Conservation (phyloP, 129 eudicot species). For the Artemisia tridentata region DNA sequence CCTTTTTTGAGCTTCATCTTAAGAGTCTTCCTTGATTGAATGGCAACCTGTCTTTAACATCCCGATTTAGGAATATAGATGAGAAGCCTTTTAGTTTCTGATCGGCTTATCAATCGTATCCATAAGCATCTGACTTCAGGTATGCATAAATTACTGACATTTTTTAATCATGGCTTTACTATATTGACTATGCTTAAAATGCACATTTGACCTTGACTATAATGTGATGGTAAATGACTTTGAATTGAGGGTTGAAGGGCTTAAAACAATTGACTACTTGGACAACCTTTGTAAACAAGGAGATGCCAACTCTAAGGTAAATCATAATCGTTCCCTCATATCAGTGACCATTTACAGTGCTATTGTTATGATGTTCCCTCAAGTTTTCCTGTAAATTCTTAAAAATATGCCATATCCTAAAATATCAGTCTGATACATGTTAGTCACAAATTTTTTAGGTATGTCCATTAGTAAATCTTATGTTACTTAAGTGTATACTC, state of each 20-base stretch:
- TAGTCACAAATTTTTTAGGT: conserved; percentile 43
- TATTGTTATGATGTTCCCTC: too few species aligned
- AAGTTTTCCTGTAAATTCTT: too few species aligned
- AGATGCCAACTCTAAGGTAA: neutral
- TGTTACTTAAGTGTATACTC: conserved; percentile 58
- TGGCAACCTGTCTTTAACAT: conserved; percentile 62
- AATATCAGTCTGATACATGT: neutral
- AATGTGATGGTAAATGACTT: conserved; percentile 30
- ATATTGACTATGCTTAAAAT: neutral
- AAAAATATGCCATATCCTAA: conserved; percentile 12
- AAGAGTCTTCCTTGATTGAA: conserved; percentile 61
- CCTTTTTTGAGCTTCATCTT: conserved; percentile 75
- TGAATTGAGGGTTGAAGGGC: conserved; percentile 92
- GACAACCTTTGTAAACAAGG: conserved; percentile 64
- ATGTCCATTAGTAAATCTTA: conserved; percentile 69
- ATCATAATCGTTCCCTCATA: too few species aligned
- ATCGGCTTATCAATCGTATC: conserved; percentile 50
- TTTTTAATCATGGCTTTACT: neutral
- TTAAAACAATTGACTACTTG: conserved; percentile 85
- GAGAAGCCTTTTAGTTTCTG: conserved; percentile 51
- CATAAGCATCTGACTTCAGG: conserved; percentile 89
- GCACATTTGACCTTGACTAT: conserved; percentile 5
- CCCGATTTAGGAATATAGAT: conserved; percentile 75
- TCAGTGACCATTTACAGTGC: too few species aligned
- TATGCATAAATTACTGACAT: conserved; percentile 21